Conservation (phyloP, 2,329 filamentous ascomycete genomes). For the Colletotrichum sp. region DNA sequence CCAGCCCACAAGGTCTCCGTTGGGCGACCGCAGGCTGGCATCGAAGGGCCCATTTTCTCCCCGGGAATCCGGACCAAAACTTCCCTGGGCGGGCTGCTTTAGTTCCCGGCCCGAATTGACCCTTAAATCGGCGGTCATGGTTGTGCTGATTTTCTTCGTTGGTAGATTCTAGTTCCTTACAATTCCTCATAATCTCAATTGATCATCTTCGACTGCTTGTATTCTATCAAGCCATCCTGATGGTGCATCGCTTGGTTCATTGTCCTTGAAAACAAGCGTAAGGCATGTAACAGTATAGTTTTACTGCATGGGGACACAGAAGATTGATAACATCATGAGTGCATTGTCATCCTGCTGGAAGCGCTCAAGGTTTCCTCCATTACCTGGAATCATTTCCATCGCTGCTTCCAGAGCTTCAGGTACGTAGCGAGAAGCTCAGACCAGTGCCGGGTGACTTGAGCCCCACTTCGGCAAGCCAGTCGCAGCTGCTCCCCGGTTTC, state of each 20-base stretch:
- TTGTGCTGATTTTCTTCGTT: not conserved
- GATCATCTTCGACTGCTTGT: not conserved
- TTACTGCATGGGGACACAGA: not conserved
- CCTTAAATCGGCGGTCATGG: not conserved
- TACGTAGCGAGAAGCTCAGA: not conserved
- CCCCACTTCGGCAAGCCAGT: not conserved
- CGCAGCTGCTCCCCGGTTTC: not conserved
- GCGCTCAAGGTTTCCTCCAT: not conserved
- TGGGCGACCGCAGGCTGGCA: conserved; percentile 8
- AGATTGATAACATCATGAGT: not conserved
- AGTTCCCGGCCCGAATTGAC: not conserved
- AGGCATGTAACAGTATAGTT: not conserved
- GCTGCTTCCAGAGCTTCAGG: not conserved
- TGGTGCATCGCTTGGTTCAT: not conserved
- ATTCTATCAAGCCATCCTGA: not conserved
- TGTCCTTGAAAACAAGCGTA: not conserved
- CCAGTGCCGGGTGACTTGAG: not conserved
- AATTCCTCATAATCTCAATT: not conserved
- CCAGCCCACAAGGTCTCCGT: conserved; percentile 15
- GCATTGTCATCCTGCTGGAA: not conserved
- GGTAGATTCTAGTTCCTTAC: not conserved
- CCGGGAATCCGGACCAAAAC: conserved; percentile 16
- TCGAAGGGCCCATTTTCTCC: not conserved
- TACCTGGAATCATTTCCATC: not conserved
- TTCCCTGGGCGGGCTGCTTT: conserved; percentile 3